Base-by-base conservation (phyloP, 1,284 basidiomycete genomes). In the Boletus mariae region DNA sequence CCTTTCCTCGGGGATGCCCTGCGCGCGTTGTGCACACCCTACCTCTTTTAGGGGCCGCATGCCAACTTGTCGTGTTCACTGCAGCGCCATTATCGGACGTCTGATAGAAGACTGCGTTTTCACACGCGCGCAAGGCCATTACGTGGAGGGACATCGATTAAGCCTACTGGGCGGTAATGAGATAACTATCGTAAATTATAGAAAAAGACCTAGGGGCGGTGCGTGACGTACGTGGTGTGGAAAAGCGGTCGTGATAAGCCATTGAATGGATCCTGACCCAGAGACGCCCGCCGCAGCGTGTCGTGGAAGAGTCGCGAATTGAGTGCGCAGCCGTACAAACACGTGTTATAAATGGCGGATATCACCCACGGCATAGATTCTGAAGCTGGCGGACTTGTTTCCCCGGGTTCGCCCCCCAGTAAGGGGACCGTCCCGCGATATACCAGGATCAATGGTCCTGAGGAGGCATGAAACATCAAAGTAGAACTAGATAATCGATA, bases 161-260 rank as follows among this genome's bases (percentile, higher is more conserved):
- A 54, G 48, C 23, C 49, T 59, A 23, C 35, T 51, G 53, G 49
- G 52, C 57, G 57, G 57, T 37, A 51, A 61, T 52, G 54, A 55
- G 37, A 17, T 50, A 28, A 35, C 48, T 4, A 47, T 61, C 48
- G 54, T 40, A 4, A 51, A 53, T 51, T 60, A 51, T 51, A 49
- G 57, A 52, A 53, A 54, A 51, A 49, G 45, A 47, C 53, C 28
- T 1, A 47, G 23, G 35, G 51, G 60, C 60, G 11, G 51, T 62
- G 52, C 52, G 52, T 43, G 57, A 59, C 49, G 52, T 49, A 57
- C 41, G 31, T 12, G 31, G 41, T 11, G 25, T 42, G 25, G 34
- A 20, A 20, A 20, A 20, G 20, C 20, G 20, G 20, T 20, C 20
- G 37, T 42, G 49, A 52, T 49, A 13, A 38, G 42, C 5, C 46